Conservation (phyloP, 2,329 filamentous ascomycete genomes). For the Aspergillus sp. region DNA sequence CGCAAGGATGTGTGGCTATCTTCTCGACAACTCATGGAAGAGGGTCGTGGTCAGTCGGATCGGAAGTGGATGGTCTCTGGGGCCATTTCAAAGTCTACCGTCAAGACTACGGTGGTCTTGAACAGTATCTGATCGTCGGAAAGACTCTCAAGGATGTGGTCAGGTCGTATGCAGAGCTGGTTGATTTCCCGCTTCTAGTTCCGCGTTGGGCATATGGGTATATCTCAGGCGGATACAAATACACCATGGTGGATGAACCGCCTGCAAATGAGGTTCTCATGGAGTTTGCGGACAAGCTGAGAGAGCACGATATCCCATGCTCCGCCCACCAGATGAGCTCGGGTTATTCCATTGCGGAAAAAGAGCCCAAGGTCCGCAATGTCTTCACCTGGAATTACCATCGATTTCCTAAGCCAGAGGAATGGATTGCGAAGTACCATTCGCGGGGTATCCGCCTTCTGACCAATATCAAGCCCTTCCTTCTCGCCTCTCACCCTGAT, state of each 20-base stretch:
- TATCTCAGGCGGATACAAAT: conserved; percentile 66
- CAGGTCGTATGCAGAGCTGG: conserved; percentile 63
- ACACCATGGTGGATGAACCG: conserved; percentile 58
- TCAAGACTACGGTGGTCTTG: conserved; percentile 69
- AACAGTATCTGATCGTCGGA: conserved; percentile 69
- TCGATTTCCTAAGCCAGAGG: conserved; percentile 67
- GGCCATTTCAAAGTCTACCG: conserved; percentile 72
- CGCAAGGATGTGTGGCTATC: conserved; percentile 62
- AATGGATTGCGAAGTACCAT: conserved; percentile 63
- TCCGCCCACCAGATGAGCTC: conserved; percentile 72
- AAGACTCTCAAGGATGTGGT: conserved; percentile 67
- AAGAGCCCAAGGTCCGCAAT: conserved; percentile 67
- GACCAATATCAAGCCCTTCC: conserved; percentile 72
- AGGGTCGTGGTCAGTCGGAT: conserved; percentile 65
- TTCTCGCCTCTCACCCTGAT: conserved; percentile 65
- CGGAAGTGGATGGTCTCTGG: conserved; percentile 75
- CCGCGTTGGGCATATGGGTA: conserved; percentile 74
- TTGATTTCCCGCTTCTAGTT: conserved; percentile 66
- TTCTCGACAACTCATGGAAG: conserved; percentile 67
- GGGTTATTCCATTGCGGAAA: conserved; percentile 68
- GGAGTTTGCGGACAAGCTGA: conserved; percentile 61
- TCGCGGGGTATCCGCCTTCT: conserved; percentile 65
- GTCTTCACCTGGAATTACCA: conserved; percentile 71
- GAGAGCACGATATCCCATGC: conserved; percentile 66
- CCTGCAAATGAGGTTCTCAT: conserved; percentile 58